Evolutionary conservation across 2,329 filamentous ascomycete species (phyloP).

Genomic region (Calonectria pteridis): DNA sequence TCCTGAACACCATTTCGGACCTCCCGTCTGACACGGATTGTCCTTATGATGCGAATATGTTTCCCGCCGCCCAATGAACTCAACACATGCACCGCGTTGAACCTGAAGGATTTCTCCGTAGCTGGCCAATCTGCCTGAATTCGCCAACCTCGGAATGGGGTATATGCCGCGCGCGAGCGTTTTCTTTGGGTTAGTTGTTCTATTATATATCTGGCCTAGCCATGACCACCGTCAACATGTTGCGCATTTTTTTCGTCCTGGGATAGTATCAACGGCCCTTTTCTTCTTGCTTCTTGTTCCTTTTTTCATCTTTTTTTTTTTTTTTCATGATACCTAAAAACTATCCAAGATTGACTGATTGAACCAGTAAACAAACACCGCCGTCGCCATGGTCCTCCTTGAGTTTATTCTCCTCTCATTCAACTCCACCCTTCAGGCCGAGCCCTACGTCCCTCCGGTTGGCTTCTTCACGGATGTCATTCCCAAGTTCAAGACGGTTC

Average conservation of each 20-base stretch:
- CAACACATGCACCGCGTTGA: neutral
- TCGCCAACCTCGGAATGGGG: neutral
- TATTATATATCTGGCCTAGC: neutral
- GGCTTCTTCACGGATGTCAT: constrained; percentile 45
- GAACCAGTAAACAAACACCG: neutral
- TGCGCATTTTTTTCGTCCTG: neutral
- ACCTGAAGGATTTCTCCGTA: neutral
- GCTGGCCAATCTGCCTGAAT: neutral
- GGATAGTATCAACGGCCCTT: neutral
- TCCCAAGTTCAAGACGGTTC: constrained; percentile 46
- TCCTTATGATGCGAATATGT: too few relatives aligned
- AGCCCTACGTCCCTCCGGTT: constrained; percentile 42
- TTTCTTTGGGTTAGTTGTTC: too few relatives aligned
- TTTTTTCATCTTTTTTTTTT: too few relatives aligned
- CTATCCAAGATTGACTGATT: neutral
- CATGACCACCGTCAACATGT: neutral
- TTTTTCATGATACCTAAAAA: neutral
- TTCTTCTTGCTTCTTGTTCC: too few relatives aligned
- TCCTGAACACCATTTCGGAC: neutral
- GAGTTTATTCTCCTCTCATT: constrained; percentile 50
- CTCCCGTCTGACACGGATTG: constrained; percentile 9
- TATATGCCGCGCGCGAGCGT: too few relatives aligned
- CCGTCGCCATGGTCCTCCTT: constrained; percentile 44
- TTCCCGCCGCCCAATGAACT: neutral
- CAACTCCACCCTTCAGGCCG: constrained; percentile 43